phyloP scores from a whole-genome alignment of 371 early-diverging fungal genomes.

The Nematocida sp. region DNA sequence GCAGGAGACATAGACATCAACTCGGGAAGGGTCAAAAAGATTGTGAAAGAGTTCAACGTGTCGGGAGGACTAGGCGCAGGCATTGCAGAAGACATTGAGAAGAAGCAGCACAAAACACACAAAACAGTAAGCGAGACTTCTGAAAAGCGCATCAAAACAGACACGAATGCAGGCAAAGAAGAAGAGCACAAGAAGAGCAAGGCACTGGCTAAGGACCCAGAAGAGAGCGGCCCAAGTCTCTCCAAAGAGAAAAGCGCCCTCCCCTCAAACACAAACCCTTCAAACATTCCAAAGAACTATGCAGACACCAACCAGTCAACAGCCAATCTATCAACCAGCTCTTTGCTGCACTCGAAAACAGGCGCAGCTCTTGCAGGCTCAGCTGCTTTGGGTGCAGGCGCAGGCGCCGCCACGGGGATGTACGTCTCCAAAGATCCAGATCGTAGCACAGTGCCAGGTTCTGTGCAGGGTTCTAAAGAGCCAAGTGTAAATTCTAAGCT shows the following conservation, averaged over 20 bases:
- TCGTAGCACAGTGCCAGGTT: no score
- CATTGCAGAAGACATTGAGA: background rate
- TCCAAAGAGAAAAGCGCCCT: background rate
- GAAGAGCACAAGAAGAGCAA: background rate
- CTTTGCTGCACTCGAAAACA: no score
- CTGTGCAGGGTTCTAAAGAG: no score
- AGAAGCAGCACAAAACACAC: background rate
- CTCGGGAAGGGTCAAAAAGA: constrained; percentile 9
- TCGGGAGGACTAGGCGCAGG: constrained; percentile 29
- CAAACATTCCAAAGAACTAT: background rate
- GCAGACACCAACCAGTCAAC: background rate
- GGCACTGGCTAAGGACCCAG: no score
- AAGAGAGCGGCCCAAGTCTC: background rate
- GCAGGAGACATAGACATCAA: constrained; percentile 7
- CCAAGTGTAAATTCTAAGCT: no score
- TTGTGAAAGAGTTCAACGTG: constrained; percentile 6
- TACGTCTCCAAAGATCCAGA: no score
- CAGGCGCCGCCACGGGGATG: no score
- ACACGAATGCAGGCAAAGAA: background rate
- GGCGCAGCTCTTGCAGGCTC: no score
- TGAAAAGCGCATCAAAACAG: constrained; percentile 3
- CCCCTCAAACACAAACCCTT: background rate
- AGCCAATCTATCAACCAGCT: no score
- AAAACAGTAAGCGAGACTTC: background rate
- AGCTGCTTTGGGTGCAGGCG: no score